Base-by-base conservation (phyloP, 1,284 basidiomycete species). In the Cystobasidium sp. region DNA sequence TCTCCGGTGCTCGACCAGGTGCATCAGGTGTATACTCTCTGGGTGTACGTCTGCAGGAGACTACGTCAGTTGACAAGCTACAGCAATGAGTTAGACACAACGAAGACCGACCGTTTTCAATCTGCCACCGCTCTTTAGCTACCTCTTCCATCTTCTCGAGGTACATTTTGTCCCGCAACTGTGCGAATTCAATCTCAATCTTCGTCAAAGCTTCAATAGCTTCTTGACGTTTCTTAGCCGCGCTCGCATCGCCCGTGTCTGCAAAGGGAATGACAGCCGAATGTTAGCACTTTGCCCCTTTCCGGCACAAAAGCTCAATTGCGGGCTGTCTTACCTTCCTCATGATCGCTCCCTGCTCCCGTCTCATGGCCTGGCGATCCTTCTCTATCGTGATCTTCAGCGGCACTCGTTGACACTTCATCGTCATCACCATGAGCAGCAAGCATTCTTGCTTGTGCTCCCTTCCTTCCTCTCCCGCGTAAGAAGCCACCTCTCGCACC, bases 11-110 rank as follows among this genome's bases (percentile, higher is more conserved):
- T 83, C 83, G 73, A 84, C 82, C 12, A 83, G 77, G 22, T 80
- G 79, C 65, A 91, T 90, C 4, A 95, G 84, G 80, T 93, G 88
- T 18, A 90, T 84, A 74, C 94, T 84, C 80, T 95, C 93, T 0
- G 93, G 93, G 79, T 95, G 93, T 0, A 87, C 87, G 44, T 88
- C 92, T 90, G 79, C 66, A 76, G 78, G 22, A 39, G 3, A 18
- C 6, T 1, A 6, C 37, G 14, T 39, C 47, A 43, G 44, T 18
- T 20, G 10, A n/a, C 41, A 74, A 14, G 16, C n/a, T 9, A 53
- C 24, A 24, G 16, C 47, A 18, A 44, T 49, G n/a, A 68, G 55
- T 5, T 12, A 16, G 39, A 9, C 41, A 24, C 53, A 37, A n/a
- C 43, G 18, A 20, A 24, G 8, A 71, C 84, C 67, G 67, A 85